Percentiles rank a stretch among this genome's conserved stretches.
These are phyloP conservation scores for Colletotrichum australisinense DNA, from an alignment of 2,329 filamentous ascomycete genomes.

Conservation along the genomic window DNA sequence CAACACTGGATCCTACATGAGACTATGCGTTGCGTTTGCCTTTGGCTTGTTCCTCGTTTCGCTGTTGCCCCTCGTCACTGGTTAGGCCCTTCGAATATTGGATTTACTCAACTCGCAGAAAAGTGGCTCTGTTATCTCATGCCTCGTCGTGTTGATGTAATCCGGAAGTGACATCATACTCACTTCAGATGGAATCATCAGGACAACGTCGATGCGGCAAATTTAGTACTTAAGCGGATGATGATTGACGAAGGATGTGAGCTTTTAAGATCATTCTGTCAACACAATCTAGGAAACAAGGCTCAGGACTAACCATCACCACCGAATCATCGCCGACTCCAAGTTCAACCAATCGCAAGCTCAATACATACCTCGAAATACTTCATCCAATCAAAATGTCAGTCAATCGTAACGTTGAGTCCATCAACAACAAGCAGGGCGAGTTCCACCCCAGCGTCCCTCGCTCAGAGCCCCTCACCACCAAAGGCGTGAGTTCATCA, in stretches of 20 bases:
- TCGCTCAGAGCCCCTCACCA: slow-evolving; percentile 63
- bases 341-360: not conserved
- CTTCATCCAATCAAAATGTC: slow-evolving; percentile 48
- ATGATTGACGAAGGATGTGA: not conserved
- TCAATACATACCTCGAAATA: not conserved
- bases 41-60: not conserved
- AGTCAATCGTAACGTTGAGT: slow-evolving; percentile 59
- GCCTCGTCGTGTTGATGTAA: slow-evolving; percentile 17
- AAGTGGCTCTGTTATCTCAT: slow-evolving; percentile 33
- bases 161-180: slow-evolving; percentile 2
- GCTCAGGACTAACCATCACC: not conserved
- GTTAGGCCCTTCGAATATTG: not conserved
- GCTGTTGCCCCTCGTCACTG: too few species aligned
- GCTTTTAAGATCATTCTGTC: not conserved
- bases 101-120: not conserved
- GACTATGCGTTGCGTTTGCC: not conserved
- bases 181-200: too few species aligned
- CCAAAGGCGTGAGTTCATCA: slow-evolving; percentile 62
- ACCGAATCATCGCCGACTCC: too few species aligned
- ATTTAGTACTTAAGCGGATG: slow-evolving; percentile 12
- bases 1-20: slow-evolving; percentile 1
- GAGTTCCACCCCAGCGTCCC: slow-evolving; percentile 65
- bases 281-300: not conserved
- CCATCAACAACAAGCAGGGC: slow-evolving; percentile 62
- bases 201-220: too few species aligned